A percentile compares a stretch with the other conserved stretches of the same genome.
Conservation (phyloP, 208 protist species). For the Blastocrithidia nonstop region DNA sequence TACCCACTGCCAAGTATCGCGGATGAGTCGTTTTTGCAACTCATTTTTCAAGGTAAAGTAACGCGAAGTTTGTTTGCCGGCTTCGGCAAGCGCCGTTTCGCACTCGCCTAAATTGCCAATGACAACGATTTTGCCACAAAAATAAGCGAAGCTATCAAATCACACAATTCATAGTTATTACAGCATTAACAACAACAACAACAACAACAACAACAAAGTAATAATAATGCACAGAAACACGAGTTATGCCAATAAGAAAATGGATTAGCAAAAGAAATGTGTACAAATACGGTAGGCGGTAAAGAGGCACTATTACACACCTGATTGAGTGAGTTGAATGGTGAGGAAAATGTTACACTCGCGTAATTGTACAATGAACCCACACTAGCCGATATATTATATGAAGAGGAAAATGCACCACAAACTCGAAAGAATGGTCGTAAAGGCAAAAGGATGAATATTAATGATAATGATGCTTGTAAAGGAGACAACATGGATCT, state of each 20-base stretch:
- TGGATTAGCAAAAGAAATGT: too few relatives aligned
- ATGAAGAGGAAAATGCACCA: too few relatives aligned
- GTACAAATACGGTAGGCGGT: too few relatives aligned
- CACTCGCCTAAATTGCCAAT: slow-evolving; percentile 39
- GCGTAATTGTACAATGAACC: too few relatives aligned
- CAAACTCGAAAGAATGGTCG: too few relatives aligned
- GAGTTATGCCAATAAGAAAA: slow-evolving; percentile 1
- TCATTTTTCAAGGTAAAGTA: slow-evolving; percentile 34
- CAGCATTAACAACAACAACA: background rate
- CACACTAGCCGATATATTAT: too few relatives aligned
- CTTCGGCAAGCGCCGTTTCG: slow-evolving; percentile 33
- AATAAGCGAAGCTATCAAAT: slow-evolving; percentile 10
- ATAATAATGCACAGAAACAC: background rate
- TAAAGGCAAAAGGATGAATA: too few relatives aligned
- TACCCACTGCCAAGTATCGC: slow-evolving; percentile 50
- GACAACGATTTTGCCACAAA: slow-evolving; percentile 5
- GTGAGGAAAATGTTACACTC: too few relatives aligned
- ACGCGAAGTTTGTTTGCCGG: slow-evolving; percentile 40
- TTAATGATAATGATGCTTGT: too few relatives aligned
- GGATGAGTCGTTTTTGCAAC: slow-evolving; percentile 49
- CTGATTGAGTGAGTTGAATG: too few relatives aligned
- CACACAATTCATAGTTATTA: background rate
- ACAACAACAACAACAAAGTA: background rate
- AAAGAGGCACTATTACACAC: too few relatives aligned
- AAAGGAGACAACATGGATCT: background rate